A percentile compares a stretch with the other conserved stretches of the same genome.
Evolutionary conservation across 345 rosid species (phyloP).

Genomic region (Boechera retrofracta): DNA sequence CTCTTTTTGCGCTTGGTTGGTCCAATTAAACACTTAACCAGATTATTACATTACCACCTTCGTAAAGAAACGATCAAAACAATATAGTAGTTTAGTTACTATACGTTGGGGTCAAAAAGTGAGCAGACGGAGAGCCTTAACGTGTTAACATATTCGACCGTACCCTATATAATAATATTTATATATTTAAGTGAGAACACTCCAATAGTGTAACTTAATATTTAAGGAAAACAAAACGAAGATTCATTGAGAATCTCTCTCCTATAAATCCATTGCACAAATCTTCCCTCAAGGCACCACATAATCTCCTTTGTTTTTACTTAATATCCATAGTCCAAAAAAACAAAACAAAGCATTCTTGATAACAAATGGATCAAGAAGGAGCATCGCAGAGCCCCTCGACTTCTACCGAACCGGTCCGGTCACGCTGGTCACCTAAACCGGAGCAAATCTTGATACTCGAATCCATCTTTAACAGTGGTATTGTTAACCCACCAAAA

Average conservation of each 20-base stretch:
- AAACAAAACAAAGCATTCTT: background rate
- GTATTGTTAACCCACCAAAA: conserved; percentile 96
- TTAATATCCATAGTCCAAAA: conserved; percentile 36
- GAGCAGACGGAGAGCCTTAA: too few relatives aligned
- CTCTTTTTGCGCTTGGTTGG: too few relatives aligned
- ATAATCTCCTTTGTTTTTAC: conserved; percentile 28
- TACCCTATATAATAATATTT: conserved; percentile 25
- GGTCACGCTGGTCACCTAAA: conserved; percentile 98
- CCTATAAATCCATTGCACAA: conserved; percentile 32
- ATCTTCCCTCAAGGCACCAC: conserved; percentile 13
- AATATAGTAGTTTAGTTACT: too few relatives aligned
- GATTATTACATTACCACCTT: too few relatives aligned
- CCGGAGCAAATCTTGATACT: conserved; percentile 97
- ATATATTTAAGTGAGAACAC: conserved; percentile 16
- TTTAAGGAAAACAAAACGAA: conserved; percentile 20
- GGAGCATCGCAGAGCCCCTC: conserved; percentile 56
- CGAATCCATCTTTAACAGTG: conserved; percentile 97
- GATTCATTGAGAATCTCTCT: background rate
- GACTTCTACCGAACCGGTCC: conserved; percentile 68
- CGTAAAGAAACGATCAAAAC: too few relatives aligned
- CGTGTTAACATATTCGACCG: conserved; percentile 42
- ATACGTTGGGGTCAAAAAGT: too few relatives aligned
- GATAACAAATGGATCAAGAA: conserved; percentile 66
- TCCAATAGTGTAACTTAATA: conserved; percentile 32
- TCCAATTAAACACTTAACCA: too few relatives aligned